phyloP scores from a whole-genome alignment of 257 asterid genomes.

The Solanum pinnatisectum region DNA sequence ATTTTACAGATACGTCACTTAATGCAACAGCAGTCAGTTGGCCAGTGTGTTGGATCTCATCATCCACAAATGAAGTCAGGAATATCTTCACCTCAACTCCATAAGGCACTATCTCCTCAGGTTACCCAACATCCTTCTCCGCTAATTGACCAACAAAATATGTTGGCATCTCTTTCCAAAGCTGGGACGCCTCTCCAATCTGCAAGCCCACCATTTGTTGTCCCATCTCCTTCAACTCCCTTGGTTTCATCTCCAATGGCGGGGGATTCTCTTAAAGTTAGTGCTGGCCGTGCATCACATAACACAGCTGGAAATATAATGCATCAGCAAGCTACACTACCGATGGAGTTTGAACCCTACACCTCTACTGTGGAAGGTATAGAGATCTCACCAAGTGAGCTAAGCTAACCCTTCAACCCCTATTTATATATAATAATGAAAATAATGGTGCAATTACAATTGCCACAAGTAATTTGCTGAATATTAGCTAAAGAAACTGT shows the following conservation, averaged over 20 bases:
- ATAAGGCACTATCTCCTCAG: conserved; percentile 66
- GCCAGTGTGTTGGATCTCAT: conserved; percentile 57
- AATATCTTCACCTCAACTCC: conserved; percentile 64
- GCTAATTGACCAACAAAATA: conserved; percentile 71
- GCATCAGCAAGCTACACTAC: conserved; percentile 27
- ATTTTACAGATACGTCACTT: conserved; percentile 29
- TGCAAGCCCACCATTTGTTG: conserved; percentile 63
- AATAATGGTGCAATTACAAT: background rate
- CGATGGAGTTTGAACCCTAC: background rate
- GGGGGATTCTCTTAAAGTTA: conserved; percentile 69
- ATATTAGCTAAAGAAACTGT: background rate
- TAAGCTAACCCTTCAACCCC: background rate
- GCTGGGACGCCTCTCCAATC: conserved; percentile 77
- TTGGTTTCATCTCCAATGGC: conserved; percentile 87
- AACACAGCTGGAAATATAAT: conserved; percentile 49
- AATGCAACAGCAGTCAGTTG: conserved; percentile 31
- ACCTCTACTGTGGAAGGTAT: background rate
- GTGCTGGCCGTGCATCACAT: conserved; percentile 45
- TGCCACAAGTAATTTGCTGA: background rate
- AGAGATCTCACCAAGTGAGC: background rate
- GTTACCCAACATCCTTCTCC: conserved; percentile 64
- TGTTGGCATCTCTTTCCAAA: conserved; percentile 41
- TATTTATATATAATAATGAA: background rate
- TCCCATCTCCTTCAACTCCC: conserved; percentile 82
- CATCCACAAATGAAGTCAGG: conserved; percentile 62